These are phyloP conservation scores for Psidium guajava DNA, from an alignment of 345 rosid genomes.

Conservation along the genomic window DNA sequence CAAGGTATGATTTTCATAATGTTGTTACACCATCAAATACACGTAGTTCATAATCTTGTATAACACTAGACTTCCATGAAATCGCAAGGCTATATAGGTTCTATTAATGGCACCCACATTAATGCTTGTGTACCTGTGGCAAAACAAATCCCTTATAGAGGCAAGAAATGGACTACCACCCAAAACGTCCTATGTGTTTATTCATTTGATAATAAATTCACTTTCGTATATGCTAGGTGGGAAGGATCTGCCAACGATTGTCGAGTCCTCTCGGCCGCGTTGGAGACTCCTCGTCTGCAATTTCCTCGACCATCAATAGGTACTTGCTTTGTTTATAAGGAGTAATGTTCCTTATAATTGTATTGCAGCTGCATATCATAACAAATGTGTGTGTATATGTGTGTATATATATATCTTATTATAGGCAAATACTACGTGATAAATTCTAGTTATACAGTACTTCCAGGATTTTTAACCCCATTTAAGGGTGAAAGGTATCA, in stretches of 20 bases:
- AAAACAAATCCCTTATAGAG: neutral
- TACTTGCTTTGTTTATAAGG: neutral
- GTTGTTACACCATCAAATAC: neutral
- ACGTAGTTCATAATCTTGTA: neutral
- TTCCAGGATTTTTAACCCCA: too few species aligned
- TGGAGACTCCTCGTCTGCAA: neutral
- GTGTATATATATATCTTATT: neutral
- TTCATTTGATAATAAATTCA: too few species aligned
- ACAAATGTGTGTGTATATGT: too few species aligned
- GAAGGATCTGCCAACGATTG: neutral
- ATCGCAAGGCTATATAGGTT: rapidly evolving
- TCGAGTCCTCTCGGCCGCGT: rapidly evolving
- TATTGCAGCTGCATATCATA: neutral
- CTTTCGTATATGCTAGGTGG: neutral
- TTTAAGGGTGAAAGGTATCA: too few species aligned
- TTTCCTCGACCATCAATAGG: neutral
- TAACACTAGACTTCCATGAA: neutral
- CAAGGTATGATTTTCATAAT: neutral
- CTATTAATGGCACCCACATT: neutral
- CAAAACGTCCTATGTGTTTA: neutral
- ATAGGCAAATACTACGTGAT: neutral
- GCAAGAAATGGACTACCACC: neutral
- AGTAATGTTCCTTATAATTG: neutral
- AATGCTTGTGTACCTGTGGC: rapidly evolving
- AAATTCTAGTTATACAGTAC: too few species aligned